Evolutionary conservation across 306 rosid genomes (phyloP).

Genomic region (Gleditsia sinensis): DNA sequence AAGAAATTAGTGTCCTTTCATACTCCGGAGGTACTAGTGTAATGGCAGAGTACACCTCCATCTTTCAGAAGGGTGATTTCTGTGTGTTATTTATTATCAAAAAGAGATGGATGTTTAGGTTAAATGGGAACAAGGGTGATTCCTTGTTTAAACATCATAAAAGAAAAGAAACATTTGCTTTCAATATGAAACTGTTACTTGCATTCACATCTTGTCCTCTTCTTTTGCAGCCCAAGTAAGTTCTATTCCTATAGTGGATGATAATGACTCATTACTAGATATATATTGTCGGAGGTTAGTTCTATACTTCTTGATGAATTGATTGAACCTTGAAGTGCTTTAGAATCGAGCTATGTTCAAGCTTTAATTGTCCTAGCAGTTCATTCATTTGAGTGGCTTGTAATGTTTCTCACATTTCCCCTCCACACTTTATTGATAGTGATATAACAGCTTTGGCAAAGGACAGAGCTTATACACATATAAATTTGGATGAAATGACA

Average conservation of each 20-base stretch:
- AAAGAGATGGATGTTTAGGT: constrained; percentile 16
- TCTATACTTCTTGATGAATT: constrained; percentile 15
- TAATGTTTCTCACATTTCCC: constrained; percentile 31
- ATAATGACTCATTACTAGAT: constrained; percentile 85
- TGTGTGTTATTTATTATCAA: constrained; percentile 1
- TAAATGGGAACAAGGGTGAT: constrained; percentile 13
- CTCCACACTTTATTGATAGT: constrained; percentile 49
- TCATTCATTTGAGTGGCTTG: constrained; percentile 23
- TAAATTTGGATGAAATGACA: constrained; percentile 94
- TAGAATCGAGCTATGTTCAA: constrained; percentile 14
- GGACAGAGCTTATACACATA: constrained; percentile 89
- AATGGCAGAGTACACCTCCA: constrained; percentile 16
- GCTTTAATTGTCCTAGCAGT: constrained; percentile 4
- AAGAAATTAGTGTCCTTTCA: constrained; percentile 9
- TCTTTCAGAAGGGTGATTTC: constrained; percentile 25
- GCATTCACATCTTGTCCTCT: constrained; percentile 14
- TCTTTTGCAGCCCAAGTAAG: constrained; percentile 87
- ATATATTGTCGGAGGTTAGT: constrained; percentile 98
- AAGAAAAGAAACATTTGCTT: constrained; percentile 21
- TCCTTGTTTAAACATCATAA: constrained; percentile 17
- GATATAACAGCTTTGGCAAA: constrained; percentile 98
- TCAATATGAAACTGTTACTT: not conserved
- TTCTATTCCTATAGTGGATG: constrained; percentile 95
- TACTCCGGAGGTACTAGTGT: constrained; percentile 21
- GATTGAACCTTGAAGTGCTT: constrained; percentile 8